These are phyloP conservation scores for Kalanchoe fedtschenkoi DNA, from an alignment of 164 flowering plant species.

Conservation along the genomic window DNA sequence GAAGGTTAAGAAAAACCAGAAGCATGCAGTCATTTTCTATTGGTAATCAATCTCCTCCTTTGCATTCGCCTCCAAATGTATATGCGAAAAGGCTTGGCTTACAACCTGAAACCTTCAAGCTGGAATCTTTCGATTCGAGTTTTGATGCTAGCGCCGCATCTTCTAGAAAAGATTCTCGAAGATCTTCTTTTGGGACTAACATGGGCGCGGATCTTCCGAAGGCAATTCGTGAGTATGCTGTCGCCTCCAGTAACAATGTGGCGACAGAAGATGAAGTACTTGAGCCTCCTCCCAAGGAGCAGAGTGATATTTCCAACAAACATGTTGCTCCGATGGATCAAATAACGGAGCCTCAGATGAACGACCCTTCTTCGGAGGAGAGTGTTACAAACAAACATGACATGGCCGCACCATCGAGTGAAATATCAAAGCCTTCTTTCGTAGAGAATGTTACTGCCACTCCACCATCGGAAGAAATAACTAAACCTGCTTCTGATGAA, in stretches of 20 bases:
- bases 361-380: background rate
- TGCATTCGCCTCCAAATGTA: background rate
- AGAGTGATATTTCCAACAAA: background rate
- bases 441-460: background rate
- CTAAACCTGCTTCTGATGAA: conserved; percentile 10
- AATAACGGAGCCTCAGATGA: no score
- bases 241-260: conserved; percentile 2
- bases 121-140: background rate
- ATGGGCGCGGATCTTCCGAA: conserved; percentile 7
- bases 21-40: background rate
- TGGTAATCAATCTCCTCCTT: conserved; percentile 12
- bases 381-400: background rate
- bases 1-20: conserved; percentile 5
- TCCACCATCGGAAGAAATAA: conserved; percentile 5
- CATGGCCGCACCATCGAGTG: background rate
- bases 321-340: background rate
- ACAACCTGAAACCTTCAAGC: background rate
- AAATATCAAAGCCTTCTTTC: background rate
- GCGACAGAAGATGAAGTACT: background rate
- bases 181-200: conserved; percentile 13
- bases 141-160: conserved; percentile 12
- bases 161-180: conserved; percentile 25
- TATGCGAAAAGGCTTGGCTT: background rate
- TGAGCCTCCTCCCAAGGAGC: background rate
- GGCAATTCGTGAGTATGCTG: conserved; percentile 4